Evolutionary conservation across 2,329 filamentous ascomycete species (phyloP), one percentile per base, ranked within the genome.

Genomic region (Colletotrichum sp.): DNA sequence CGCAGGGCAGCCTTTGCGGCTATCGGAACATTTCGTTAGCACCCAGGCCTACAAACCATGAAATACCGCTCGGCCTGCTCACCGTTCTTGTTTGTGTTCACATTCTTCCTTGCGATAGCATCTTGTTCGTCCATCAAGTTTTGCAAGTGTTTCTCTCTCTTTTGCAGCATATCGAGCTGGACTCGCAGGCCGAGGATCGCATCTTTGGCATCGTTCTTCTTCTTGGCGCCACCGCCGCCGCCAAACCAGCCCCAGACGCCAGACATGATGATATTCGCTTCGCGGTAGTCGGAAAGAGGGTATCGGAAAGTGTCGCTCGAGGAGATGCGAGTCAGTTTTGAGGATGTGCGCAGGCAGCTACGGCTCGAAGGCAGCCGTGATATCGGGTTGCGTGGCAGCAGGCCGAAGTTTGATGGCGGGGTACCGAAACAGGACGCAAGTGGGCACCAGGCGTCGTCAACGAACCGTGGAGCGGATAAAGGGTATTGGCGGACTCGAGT

Each of bases 131-230:
- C 94, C 89, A 99, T 98, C 88, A 98, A 96, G 78, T 91, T 94
- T 86, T 97, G 94, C 77, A 99, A 87, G 84, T 99, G 95, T 85
- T 92, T 95, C 89, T 99, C 96, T 77, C 96, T 92, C 91, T 99
- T 99, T 88, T 98, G 95, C 83, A 99, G 90, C 96, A 99, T 99
- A 81, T 98, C 96, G 60, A 99, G 90, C 88, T 98, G 96, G 82
- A 94, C 91, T 80, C 97, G 93, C 82, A 99, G 89, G 77, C 92
- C 92, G 73, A 99, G 90, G 82, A 99, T 99, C 80, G 97, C 97
- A 89, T 98, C 97, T 91, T 99, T 99, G 74, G 97, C 95, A 28
- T 77, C 69, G 18, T 78, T 78, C 89, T 98, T 98, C 88, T 94
- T 93, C 90, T 95, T 95, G 88, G 96, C 93, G 80, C 93, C 93